Base-by-base conservation (phyloP, 768 basidiomycete genomes). In the Boletus edulis region DNA sequence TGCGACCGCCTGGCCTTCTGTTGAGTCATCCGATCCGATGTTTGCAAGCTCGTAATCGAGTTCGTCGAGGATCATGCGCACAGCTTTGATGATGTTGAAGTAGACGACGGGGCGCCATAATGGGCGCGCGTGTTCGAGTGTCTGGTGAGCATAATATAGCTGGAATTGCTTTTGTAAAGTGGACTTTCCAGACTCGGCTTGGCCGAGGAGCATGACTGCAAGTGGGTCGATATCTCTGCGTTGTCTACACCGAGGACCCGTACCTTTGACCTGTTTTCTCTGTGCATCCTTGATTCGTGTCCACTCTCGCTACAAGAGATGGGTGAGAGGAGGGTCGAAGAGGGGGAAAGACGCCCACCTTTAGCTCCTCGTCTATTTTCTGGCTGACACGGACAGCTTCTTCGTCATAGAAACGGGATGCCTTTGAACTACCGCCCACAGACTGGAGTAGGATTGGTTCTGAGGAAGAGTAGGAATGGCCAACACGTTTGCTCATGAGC, bases 81-180 rank as follows among this genome's bases (percentile, higher is more conserved):
- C 74, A 47, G 88, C 89, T 65, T 84, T 86, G 77, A 93, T 81
- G 60, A 92, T 77, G 73, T 93, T 93, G 75, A 89, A 86, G 72
- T 89, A 90, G 31, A 93, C 85, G 31, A 91, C 84, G 4, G 87
- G 83, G 18, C 83, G 80, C 91, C 91, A 93, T 4, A 82, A 83
- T 0, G 84, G 80, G 22, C 87, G 83, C 72, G 88, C 86, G 48
- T 77, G 73, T 42, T 91, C 87, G 35, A 92, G 80, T 0, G 84
- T 75, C 54, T 81, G 77, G 3, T 87, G 84, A 9, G 89, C 84
- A 63, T 91, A 90, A 71, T 84, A 86, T 1, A 91, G 77, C 64
- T 92, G 89, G 64, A 92, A 89, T 68, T 92, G 89, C 64, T 91
- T 91, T 64, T 87, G 87, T 13, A 92, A 77, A 3, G 91, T 92